A percentile compares a stretch with the other conserved stretches of the same genome.
These are phyloP conservation scores for Trichophyton mentagrophytes DNA, from an alignment of 2,329 filamentous ascomycete species.

Conservation along the genomic window DNA sequence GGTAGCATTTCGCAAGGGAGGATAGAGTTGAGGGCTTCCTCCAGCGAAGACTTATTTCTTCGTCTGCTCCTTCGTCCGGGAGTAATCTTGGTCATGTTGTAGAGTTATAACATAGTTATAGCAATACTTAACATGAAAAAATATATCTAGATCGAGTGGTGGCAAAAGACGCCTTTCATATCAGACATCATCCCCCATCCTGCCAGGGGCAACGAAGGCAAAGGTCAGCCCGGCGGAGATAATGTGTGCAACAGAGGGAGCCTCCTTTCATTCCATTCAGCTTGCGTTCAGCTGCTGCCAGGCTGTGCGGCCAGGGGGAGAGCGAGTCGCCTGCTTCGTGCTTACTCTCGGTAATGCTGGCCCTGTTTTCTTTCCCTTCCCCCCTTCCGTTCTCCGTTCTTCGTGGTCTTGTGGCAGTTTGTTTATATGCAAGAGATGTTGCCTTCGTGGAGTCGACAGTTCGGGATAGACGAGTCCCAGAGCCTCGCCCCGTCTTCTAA, in stretches of 20 bases:
- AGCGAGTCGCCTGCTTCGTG: neutral
- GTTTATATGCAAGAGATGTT: no score
- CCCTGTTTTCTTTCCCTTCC: neutral
- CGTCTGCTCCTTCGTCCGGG: neutral
- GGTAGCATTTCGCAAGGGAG: neutral
- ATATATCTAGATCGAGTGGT: neutral
- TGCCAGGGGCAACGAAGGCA: neutral
- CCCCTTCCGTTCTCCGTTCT: neutral
- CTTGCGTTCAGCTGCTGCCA: neutral
- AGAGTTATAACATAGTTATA: neutral
- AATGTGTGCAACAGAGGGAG: neutral
- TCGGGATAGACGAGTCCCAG: neutral
- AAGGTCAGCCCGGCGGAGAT: conserved; percentile 2
- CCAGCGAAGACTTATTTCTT: neutral
- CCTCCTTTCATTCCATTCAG: neutral
- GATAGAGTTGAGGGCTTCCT: neutral
- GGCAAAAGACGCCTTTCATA: neutral
- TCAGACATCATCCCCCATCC: neutral
- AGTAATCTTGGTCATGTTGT: neutral
- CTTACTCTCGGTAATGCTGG: neutral
- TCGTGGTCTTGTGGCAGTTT: neutral
- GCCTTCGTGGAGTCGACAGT: no score
- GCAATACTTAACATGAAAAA: neutral
- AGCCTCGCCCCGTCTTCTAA: neutral
- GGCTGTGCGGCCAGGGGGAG: neutral